Evolutionary conservation across 192 early-diverging fungal genomes (phyloP).

Genomic region (Coemansia sp.): DNA sequence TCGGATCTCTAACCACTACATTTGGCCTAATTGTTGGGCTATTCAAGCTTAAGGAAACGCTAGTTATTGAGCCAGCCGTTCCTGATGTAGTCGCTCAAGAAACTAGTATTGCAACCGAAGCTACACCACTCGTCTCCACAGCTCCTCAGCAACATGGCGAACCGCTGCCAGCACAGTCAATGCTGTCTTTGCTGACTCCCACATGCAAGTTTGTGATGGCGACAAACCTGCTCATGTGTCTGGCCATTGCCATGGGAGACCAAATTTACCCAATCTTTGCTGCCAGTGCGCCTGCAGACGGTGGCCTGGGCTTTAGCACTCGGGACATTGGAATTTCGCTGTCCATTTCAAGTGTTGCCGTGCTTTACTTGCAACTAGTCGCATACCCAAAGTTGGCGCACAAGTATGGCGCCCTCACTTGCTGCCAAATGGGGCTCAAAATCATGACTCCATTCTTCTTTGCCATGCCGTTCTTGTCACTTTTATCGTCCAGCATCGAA

Average conservation of each 20-base stretch:
- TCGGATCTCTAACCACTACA: conserved; percentile 58
- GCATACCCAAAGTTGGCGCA: conserved; percentile 44
- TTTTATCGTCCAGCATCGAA: not conserved
- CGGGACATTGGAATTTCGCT: conserved; percentile 54
- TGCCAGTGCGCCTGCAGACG: conserved; percentile 29
- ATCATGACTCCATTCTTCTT: conserved; percentile 13
- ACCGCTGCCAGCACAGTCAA: conserved; percentile 8
- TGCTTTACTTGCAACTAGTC: conserved; percentile 54
- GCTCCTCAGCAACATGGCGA: too few species aligned
- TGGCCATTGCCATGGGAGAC: conserved; percentile 27
- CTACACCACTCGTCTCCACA: too few species aligned
- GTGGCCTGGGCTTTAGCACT: conserved; percentile 55
- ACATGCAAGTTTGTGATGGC: conserved; percentile 18
- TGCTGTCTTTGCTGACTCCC: conserved; percentile 21
- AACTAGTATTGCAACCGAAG: too few species aligned
- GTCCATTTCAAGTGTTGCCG: conserved; percentile 32
- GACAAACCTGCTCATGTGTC: conserved; percentile 20
- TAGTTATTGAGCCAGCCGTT: not conserved
- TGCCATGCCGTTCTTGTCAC: conserved; percentile 10
- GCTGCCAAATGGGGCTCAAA: conserved; percentile 4
- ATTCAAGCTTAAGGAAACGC: conserved; percentile 60
- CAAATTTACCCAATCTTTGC: conserved; percentile 48
- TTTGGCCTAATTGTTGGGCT: conserved; percentile 62
- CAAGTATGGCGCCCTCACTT: conserved; percentile 33
- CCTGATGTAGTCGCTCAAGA: too few species aligned